phyloP scores from a whole-genome alignment of 2,329 filamentous ascomycete genomes.

The Botrytis elliptica region DNA sequence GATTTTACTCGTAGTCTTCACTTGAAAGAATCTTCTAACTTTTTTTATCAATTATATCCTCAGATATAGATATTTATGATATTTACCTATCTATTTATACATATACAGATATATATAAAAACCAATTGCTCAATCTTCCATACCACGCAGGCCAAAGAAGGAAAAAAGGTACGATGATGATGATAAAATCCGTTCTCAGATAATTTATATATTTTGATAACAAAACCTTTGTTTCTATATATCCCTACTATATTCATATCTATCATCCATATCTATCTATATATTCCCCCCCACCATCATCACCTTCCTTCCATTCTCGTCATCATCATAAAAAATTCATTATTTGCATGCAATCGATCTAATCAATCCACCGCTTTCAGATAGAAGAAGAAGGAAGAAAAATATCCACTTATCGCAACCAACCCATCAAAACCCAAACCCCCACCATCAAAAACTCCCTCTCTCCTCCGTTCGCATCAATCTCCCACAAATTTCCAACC shows the following conservation, averaged over 20 bases:
- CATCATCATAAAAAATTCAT: not conserved
- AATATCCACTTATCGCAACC: constrained; percentile 7
- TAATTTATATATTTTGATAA: not conserved
- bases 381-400: not conserved
- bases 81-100: too few relatives aligned
- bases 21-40: not conserved
- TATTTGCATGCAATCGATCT: not conserved
- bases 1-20: not conserved
- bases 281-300: not conserved
- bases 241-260: too few relatives aligned
- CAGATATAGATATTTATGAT: too few relatives aligned
- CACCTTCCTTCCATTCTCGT: not conserved
- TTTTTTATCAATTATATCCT: not conserved
- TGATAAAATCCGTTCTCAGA: not conserved
- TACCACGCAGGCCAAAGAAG: not conserved
- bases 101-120: not conserved
- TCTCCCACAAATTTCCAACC: constrained; percentile 10
- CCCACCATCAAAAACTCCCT: constrained; percentile 10
- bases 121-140: not conserved
- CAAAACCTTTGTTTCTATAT: not conserved
- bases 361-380: constrained; percentile 8
- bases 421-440: not conserved
- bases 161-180: not conserved
- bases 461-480: constrained; percentile 5
- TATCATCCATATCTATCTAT: not conserved